phyloP scores from a whole-genome alignment of 306 rosid genomes.

The Clitoria ternatea region DNA sequence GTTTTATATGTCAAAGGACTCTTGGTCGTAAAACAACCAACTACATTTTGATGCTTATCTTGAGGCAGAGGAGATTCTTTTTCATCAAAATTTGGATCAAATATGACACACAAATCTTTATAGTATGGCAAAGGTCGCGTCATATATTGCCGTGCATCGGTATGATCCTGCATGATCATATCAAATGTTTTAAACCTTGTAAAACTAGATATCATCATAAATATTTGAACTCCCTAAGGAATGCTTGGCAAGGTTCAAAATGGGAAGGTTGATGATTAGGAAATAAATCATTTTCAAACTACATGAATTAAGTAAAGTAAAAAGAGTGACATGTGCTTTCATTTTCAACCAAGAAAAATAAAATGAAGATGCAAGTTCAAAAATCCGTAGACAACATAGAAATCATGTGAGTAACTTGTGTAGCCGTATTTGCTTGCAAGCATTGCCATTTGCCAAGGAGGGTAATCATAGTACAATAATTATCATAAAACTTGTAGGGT shows the following conservation, averaged over 20 bases:
- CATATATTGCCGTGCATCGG: slow-evolving; percentile 76
- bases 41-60: slow-evolving; percentile 38
- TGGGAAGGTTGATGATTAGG: not conserved
- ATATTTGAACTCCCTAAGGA: not conserved
- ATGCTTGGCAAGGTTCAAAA: not conserved
- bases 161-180: slow-evolving; percentile 52
- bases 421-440: not conserved
- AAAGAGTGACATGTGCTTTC: not conserved
- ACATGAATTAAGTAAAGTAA: not conserved
- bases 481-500: not conserved
- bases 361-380: not conserved
- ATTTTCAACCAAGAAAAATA: slow-evolving; percentile 15
- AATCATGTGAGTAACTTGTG: not conserved
- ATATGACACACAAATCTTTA: slow-evolving; percentile 62
- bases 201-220: slow-evolving; percentile 6
- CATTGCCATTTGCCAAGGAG: not conserved
- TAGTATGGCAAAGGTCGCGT: slow-evolving; percentile 69
- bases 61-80: slow-evolving; percentile 38
- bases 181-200: slow-evolving; percentile 2
- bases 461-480: not conserved
- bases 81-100: slow-evolving; percentile 45
- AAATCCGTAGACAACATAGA: not conserved
- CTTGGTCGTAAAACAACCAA: slow-evolving; percentile 15
- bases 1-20: slow-evolving; percentile 17
- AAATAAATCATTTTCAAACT: not conserved